phyloP scores from a whole-genome alignment of 345 rosid genomes.

The Aquilaria malaccensis region DNA sequence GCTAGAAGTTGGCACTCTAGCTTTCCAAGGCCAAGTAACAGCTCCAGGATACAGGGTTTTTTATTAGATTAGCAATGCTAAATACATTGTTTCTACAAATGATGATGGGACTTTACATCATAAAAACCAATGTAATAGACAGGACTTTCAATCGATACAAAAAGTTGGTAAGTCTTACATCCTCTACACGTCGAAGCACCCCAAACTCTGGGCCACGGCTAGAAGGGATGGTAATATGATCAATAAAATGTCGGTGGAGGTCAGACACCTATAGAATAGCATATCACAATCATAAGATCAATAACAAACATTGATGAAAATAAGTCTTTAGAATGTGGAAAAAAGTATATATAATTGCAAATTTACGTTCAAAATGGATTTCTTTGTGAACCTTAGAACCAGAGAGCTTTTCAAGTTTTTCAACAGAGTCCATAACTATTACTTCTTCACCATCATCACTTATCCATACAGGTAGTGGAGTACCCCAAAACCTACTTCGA shows the following conservation, averaged over 20 bases:
- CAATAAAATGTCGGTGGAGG: conserved; percentile 94
- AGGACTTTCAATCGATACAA: conserved; percentile 1
- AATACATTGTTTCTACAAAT: no score
- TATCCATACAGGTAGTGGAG: conserved; percentile 93
- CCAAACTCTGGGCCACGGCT: conserved; percentile 73
- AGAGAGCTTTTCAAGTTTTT: conserved; percentile 84
- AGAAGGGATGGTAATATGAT: conserved; percentile 83
- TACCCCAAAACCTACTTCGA: conserved; percentile 98
- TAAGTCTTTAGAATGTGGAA: not conserved
- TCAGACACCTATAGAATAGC: conserved; percentile 58
- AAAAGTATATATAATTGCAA: not conserved
- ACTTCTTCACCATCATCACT: conserved; percentile 86
- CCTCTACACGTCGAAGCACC: conserved; percentile 80
- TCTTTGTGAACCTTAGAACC: conserved; percentile 59
- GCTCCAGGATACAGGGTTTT: conserved; percentile 1
- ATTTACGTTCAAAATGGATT: conserved; percentile 1
- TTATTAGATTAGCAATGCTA: no score
- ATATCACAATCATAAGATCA: conserved; percentile 1
- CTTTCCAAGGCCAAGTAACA: conserved; percentile 5
- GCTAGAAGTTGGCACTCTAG: no score
- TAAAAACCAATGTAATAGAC: no score
- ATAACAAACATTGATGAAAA: not conserved
- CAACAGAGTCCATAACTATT: conserved; percentile 70
- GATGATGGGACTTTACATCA: no score
- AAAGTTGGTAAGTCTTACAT: conserved; percentile 44